Evolutionary conservation across 75 land plant species (phyloP).

Genomic region (Sequoiadendron giganteum): DNA sequence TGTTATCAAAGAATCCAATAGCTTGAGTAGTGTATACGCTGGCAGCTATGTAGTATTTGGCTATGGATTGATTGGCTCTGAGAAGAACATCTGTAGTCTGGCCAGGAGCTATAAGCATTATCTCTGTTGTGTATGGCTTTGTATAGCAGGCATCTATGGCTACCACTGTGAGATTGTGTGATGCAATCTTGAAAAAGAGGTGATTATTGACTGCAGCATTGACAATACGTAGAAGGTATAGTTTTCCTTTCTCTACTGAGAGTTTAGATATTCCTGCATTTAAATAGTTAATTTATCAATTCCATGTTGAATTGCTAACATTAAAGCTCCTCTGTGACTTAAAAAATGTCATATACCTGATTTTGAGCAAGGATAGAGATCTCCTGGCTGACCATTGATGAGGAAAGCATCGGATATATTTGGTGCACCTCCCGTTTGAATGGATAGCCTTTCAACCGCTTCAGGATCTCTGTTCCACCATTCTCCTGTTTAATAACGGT

Average conservation of each 20-base stretch:
- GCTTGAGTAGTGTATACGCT: conserved; percentile 19
- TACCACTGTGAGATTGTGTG: conserved; percentile 31
- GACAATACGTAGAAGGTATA: conserved; percentile 40
- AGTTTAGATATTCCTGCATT: conserved; percentile 35
- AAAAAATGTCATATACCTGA: background rate
- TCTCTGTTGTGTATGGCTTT: conserved; percentile 40
- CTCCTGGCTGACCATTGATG: background rate
- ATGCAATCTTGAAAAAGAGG: conserved; percentile 53
- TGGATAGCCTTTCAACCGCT: background rate
- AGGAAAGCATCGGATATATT: background rate
- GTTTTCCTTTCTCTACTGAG: conserved; percentile 35
- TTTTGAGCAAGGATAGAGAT: background rate
- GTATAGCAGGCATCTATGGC: conserved; percentile 36
- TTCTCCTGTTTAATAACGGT: background rate
- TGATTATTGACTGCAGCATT: conserved; percentile 49
- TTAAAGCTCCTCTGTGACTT: too few relatives aligned
- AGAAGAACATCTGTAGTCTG: conserved; percentile 59
- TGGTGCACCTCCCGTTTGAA: background rate
- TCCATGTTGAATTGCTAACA: background rate
- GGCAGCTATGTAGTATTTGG: conserved; percentile 28
- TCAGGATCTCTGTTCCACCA: background rate
- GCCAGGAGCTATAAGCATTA: conserved; percentile 57
- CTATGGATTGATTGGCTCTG: conserved; percentile 26
- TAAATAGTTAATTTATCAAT: too few relatives aligned
- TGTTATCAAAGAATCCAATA: conserved; percentile 38